Percentiles rank a stretch among this genome's conserved stretches.
These are phyloP conservation scores for Cutaneotrichosporon dermatis DNA, from an alignment of 1,284 basidiomycete genomes.

Conservation along the genomic window DNA sequence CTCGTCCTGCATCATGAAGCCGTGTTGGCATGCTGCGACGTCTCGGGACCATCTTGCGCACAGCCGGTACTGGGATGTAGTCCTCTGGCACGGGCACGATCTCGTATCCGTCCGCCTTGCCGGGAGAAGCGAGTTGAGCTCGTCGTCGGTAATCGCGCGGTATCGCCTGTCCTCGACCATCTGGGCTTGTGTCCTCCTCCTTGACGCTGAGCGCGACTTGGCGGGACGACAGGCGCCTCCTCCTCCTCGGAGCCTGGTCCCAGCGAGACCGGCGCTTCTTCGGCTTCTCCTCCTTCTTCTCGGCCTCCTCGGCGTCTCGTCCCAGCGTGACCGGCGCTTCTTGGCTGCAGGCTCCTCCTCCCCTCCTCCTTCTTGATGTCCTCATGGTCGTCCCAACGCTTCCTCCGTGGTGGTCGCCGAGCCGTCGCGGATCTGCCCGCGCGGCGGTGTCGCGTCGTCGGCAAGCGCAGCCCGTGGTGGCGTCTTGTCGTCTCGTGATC, in stretches of 20 bases:
- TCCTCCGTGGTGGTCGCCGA: constrained; percentile 63
- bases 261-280: constrained; percentile 68
- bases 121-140: constrained; percentile 83
- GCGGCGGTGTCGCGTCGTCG: constrained; percentile 27
- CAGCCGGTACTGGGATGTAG: constrained; percentile 69
- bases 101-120: constrained; percentile 68
- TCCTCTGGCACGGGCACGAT: constrained; percentile 92
- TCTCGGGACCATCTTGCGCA: constrained; percentile 50
- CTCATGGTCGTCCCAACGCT: constrained; percentile 69
- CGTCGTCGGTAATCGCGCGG: constrained; percentile 89
- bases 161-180: constrained; percentile 96
- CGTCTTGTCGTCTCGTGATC: constrained; percentile 32
- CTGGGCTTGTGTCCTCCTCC: constrained; percentile 27
- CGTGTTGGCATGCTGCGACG: constrained; percentile 60
- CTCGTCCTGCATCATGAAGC: constrained; percentile 95
- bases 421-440: constrained; percentile 56
- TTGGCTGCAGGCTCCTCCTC: constrained; percentile 61
- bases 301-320: constrained; percentile 63
- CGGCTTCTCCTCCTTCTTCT: constrained; percentile 52
- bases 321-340: constrained; percentile 95
- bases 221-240: neutral
- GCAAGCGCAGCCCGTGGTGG: constrained; percentile 25
- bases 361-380: constrained; percentile 38
- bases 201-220: neutral
- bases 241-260: constrained; percentile 45